Percentiles rank a stretch among this genome's conserved stretches.
phyloP scores from a whole-genome alignment of 2,329 filamentous ascomycete genomes.

The Graphilbum ipis-grandicollis region DNA sequence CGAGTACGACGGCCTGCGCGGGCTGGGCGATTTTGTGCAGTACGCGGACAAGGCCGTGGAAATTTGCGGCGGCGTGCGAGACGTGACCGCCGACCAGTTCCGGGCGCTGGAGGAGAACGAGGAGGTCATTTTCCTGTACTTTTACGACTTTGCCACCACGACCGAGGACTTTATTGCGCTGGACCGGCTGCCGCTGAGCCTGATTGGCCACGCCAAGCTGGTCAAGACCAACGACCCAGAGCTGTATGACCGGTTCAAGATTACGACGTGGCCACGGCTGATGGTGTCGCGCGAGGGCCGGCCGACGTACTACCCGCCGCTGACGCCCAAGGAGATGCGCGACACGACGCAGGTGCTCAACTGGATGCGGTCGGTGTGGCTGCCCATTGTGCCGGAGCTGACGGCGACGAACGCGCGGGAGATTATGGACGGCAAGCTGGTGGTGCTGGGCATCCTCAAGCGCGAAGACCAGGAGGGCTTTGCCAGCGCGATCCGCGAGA shows the following conservation, averaged over 20 bases:
- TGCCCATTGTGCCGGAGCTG: constrained; percentile 87
- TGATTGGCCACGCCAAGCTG: constrained; percentile 81
- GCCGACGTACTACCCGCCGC: constrained; percentile 73
- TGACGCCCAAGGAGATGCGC: constrained; percentile 83
- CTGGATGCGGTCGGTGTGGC: constrained; percentile 96
- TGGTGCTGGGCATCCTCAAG: constrained; percentile 82
- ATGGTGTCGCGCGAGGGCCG: constrained; percentile 79
- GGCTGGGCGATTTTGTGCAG: constrained; percentile 73
- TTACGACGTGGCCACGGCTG: constrained; percentile 90
- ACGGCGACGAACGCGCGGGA: constrained; percentile 82
- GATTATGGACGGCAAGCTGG: constrained; percentile 86
- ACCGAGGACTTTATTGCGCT: constrained; percentile 81
- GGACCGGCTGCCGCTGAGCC: constrained; percentile 67
- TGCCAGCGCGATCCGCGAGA: constrained; percentile 59
- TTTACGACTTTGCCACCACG: constrained; percentile 91
- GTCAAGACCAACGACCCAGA: constrained; percentile 74
- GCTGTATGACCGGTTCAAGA: constrained; percentile 73
- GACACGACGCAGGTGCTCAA: constrained; percentile 62
- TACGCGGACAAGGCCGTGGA: constrained; percentile 80
- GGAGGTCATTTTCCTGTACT: constrained; percentile 92
- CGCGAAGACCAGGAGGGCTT: constrained; percentile 68
- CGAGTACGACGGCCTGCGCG: constrained; percentile 83
- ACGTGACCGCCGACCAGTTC: constrained; percentile 63
- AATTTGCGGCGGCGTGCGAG: constrained; percentile 55
- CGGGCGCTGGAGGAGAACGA: constrained; percentile 78